A percentile compares a stretch with the other conserved stretches of the same genome.
Conservation (phyloP, 73 alveolate species). For the Paraurostyla sp. region DNA sequence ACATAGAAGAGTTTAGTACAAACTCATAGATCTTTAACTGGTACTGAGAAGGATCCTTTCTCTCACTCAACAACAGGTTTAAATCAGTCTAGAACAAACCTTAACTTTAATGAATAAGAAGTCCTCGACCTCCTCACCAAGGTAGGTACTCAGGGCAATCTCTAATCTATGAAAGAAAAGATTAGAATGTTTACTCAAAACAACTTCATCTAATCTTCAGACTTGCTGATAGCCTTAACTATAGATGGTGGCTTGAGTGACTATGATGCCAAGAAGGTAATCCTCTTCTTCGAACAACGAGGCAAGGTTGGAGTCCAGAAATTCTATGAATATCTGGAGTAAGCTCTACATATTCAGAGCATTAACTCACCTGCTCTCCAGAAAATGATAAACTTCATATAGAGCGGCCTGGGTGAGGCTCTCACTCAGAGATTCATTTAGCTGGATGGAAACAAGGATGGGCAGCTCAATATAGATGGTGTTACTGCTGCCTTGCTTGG, state of each 20-base stretch:
- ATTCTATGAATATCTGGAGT: neutral
- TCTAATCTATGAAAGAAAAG: neutral
- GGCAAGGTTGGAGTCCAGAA: neutral
- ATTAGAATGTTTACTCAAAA: neutral
- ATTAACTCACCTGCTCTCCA: constrained; percentile 5
- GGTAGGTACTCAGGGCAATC: constrained; percentile 7
- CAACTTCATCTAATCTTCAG: neutral
- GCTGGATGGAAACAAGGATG: constrained; percentile 77
- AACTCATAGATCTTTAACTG: too few relatives aligned
- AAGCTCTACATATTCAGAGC: neutral
- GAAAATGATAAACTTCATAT: neutral
- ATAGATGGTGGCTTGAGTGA: constrained; percentile 39
- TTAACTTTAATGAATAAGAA: constrained; percentile 5
- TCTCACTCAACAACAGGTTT: neutral
- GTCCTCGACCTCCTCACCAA: constrained; percentile 1
- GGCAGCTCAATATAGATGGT: constrained; percentile 63
- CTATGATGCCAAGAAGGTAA: constrained; percentile 36
- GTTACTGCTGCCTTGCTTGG: constrained; percentile 59
- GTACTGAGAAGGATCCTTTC: neutral
- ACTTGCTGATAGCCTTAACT: neutral
- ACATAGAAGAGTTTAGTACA: too few relatives aligned
- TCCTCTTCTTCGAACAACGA: neutral
- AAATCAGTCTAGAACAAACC: neutral
- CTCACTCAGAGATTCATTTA: neutral
- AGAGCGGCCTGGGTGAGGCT: constrained; percentile 3